Conservation (phyloP, 345 rosid species). For the Gossypioides kirkii region DNA sequence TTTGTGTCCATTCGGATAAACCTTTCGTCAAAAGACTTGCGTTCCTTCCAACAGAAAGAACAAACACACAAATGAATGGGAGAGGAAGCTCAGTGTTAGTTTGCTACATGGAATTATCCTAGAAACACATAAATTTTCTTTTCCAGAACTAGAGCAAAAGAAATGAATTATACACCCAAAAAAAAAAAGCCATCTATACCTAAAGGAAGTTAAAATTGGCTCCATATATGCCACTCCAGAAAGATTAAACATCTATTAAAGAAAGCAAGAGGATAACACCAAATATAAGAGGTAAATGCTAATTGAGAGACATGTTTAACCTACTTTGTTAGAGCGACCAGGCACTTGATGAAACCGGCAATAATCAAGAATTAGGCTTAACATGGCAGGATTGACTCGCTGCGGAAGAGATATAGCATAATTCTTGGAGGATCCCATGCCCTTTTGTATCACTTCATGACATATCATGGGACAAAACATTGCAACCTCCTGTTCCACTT, state of each 20-base stretch:
- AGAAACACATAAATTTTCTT: background rate
- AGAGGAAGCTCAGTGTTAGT: constrained; percentile 11
- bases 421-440: constrained; percentile 80
- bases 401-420: constrained; percentile 79
- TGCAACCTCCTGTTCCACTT: constrained; percentile 90
- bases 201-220: constrained; percentile 1
- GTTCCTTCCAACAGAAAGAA: constrained; percentile 46
- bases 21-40: constrained; percentile 73
- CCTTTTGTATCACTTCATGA: constrained; percentile 64
- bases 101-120: constrained; percentile 1
- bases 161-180: background rate
- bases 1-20: constrained; percentile 84
- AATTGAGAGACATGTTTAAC: constrained; percentile 22
- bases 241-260: background rate
- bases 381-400: constrained; percentile 67
- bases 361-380: constrained; percentile 79
- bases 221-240: constrained; percentile 4
- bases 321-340: constrained; percentile 90
- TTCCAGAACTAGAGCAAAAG: background rate
- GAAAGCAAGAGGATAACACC: background rate
- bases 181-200: background rate
- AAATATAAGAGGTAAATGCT: constrained; percentile 10
- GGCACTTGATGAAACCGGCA: constrained; percentile 82
- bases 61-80: background rate
- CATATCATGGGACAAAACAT: constrained; percentile 92